Conservation (phyloP, 2,329 filamentous ascomycete species). For the Calonectria multiphialidica region DNA sequence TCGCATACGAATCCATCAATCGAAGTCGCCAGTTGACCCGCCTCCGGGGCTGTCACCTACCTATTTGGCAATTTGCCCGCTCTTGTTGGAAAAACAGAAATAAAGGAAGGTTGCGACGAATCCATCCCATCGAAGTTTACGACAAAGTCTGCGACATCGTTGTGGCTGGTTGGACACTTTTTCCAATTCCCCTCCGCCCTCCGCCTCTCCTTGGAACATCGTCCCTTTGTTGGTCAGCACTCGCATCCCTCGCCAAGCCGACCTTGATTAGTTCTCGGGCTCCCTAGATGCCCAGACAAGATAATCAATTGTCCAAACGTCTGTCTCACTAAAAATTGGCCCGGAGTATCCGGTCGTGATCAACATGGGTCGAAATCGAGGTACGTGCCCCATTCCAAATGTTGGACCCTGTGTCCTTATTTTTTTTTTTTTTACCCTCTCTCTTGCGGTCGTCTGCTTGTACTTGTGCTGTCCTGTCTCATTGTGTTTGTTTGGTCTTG, state of each 20-base stretch:
- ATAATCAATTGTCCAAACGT: conserved; percentile 16
- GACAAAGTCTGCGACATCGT: conserved; percentile 34
- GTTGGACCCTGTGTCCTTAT: conserved; percentile 25
- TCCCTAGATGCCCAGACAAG: conserved; percentile 5
- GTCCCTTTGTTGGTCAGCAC: background rate
- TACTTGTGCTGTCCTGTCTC: background rate
- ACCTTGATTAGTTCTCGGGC: conserved; percentile 5
- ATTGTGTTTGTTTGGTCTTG: background rate
- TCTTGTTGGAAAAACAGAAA: conserved; percentile 15
- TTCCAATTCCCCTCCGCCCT: conserved; percentile 25
- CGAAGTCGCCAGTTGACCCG: conserved; percentile 29
- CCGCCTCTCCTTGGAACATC: conserved; percentile 10
- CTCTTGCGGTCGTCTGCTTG: too few species aligned
- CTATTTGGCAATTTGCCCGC: conserved; percentile 27
- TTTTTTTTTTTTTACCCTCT: background rate
- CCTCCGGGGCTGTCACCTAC: conserved; percentile 1
- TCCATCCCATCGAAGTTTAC: conserved; percentile 8
- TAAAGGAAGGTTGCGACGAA: conserved; percentile 18
- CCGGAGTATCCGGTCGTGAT: conserved; percentile 31
- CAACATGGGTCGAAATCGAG: conserved; percentile 67
- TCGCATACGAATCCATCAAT: conserved; percentile 39
- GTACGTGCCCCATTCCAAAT: conserved; percentile 55
- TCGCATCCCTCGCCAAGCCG: conserved; percentile 9
- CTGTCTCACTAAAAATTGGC: conserved; percentile 39
- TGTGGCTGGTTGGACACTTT: conserved; percentile 39